Percentiles rank a stretch among this genome's conserved stretches.
phyloP scores from a whole-genome alignment of 2,329 filamentous ascomycete genomes.

The Neophaeococcomyces mojaviensis region DNA sequence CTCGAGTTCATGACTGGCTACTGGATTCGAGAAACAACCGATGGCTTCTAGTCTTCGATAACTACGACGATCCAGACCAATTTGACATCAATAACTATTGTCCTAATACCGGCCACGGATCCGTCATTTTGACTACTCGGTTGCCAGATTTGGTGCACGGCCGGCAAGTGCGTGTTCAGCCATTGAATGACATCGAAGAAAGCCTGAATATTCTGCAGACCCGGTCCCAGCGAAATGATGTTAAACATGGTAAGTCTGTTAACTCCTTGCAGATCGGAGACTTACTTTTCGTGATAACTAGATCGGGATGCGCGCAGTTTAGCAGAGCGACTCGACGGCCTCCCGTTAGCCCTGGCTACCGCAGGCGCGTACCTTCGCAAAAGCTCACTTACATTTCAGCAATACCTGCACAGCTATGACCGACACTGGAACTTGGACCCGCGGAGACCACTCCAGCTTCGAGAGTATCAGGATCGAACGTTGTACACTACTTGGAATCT shows the following conservation, averaged over 20 bases:
- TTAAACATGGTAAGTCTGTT: slow-evolving; percentile 10
- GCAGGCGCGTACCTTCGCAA: slow-evolving; percentile 40
- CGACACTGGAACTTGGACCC: background rate
- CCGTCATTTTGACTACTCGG: slow-evolving; percentile 22
- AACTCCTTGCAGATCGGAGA: background rate
- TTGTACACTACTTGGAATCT: slow-evolving; percentile 20
- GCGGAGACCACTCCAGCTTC: background rate
- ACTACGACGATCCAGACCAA: slow-evolving; percentile 18
- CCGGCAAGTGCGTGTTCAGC: slow-evolving; percentile 4
- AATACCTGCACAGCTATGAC: slow-evolving; percentile 36
- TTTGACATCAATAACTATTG: slow-evolving; percentile 15
- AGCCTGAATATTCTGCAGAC: slow-evolving; percentile 12
- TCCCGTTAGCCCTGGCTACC: slow-evolving; percentile 41
- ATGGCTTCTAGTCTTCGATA: slow-evolving; percentile 24
- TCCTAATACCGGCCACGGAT: slow-evolving; percentile 16
- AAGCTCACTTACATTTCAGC: slow-evolving; percentile 28
- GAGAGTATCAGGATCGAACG: slow-evolving; percentile 14
- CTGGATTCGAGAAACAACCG: slow-evolving; percentile 13
- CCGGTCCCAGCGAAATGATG: slow-evolving; percentile 9
- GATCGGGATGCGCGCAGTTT: slow-evolving; percentile 21
- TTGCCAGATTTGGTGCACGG: slow-evolving; percentile 9
- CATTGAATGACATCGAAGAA: slow-evolving; percentile 9
- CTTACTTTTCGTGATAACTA: background rate
- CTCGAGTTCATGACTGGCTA: slow-evolving; percentile 13
- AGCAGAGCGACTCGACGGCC: slow-evolving; percentile 33